A percentile compares a stretch with the other conserved stretches of the same genome.
phyloP scores from a whole-genome alignment of 345 rosid species.

The Ceriops zippeliana region DNA sequence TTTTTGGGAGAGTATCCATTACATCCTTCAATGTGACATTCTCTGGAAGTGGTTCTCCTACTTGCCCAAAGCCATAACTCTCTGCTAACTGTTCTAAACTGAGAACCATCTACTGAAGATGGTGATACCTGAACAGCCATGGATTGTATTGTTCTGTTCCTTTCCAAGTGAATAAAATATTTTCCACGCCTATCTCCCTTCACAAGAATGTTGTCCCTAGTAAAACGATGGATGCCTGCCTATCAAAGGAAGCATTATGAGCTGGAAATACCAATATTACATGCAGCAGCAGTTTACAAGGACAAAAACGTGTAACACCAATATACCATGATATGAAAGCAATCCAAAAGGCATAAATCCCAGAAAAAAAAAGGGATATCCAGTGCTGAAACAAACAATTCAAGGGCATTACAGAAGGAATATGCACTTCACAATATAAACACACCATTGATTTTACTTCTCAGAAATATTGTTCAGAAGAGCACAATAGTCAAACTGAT shows the following conservation, averaged over 20 bases:
- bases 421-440: too few species aligned
- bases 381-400: too few species aligned
- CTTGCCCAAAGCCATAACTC: constrained; percentile 73
- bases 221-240: constrained; percentile 48
- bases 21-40: constrained; percentile 70
- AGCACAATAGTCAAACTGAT: too few species aligned
- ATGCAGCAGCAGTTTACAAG: neutral
- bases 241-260: constrained; percentile 23
- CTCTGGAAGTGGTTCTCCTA: constrained; percentile 85
- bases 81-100: constrained; percentile 64
- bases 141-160: constrained; percentile 43
- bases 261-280: neutral
- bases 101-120: constrained; percentile 50
- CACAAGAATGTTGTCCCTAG: constrained; percentile 38
- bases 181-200: constrained; percentile 35
- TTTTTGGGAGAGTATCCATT: constrained; percentile 72
- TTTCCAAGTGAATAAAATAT: constrained; percentile 29
- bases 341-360: constrained; percentile 2
- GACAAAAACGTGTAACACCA: neutral
- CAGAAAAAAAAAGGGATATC: neutral
- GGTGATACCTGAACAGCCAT: constrained; percentile 65
- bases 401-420: too few species aligned
- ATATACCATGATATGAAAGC: constrained; percentile 2
- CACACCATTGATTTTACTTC: too few species aligned
- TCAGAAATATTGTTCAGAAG: too few species aligned